Conservation (phyloP, 208 protist genomes). For the Leishmania arabica region DNA sequence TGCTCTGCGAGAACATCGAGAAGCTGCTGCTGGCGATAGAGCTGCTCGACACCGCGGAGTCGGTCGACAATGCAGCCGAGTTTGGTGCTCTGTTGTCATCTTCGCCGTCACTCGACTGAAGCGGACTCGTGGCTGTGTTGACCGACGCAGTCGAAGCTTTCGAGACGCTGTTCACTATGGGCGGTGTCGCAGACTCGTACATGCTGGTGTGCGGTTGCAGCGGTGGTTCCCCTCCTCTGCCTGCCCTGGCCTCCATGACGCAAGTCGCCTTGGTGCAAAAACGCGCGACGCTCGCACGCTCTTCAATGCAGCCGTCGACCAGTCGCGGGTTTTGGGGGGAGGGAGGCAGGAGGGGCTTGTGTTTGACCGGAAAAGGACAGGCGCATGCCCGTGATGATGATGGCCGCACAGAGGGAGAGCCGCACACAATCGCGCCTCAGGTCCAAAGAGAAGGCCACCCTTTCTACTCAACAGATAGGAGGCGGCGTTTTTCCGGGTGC, state of each 20-base stretch:
- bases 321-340: neutral
- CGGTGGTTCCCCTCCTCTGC: neutral
- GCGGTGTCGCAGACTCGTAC: neutral
- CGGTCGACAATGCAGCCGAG: neutral
- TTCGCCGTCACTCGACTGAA: neutral
- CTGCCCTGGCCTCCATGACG: neutral
- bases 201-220: neutral
- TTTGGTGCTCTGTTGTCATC: neutral
- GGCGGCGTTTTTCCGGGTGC: neutral
- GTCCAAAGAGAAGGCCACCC: neutral
- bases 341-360: neutral
- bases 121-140: neutral
- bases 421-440: neutral
- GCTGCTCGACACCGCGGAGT: neutral
- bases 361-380: neutral
- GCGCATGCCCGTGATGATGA: neutral
- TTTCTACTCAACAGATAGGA: neutral
- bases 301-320: neutral
- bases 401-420: neutral
- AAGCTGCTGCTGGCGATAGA: conserved; percentile 34
- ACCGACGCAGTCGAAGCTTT: neutral
- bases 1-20: conserved; percentile 26
- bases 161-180: neutral
- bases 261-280: neutral
- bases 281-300: neutral